Conservation (phyloP, 345 rosid genomes). For the Salix caprea region DNA sequence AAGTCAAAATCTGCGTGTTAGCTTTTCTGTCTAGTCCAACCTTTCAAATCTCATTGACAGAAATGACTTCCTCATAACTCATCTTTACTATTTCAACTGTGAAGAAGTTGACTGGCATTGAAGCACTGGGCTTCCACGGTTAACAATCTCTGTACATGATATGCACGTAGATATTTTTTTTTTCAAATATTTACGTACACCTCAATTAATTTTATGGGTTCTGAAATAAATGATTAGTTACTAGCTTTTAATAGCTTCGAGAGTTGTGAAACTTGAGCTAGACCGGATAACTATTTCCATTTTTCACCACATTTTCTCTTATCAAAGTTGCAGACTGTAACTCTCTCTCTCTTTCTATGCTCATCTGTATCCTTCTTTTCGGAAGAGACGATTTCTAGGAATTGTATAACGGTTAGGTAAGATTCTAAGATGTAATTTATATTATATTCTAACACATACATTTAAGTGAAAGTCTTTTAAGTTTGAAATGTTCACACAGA, state of each 20-base stretch:
- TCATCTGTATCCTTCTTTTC: neutral
- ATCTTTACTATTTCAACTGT: slow-evolving; percentile 38
- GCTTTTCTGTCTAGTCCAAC: too few species aligned
- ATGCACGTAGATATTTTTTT: slow-evolving; percentile 43
- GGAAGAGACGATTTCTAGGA: slow-evolving; percentile 92
- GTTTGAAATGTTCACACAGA: too few species aligned
- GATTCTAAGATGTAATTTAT: too few species aligned
- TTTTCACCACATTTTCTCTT: neutral
- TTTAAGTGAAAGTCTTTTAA: too few species aligned
- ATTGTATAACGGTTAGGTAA: slow-evolving; percentile 56
- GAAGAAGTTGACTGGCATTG: slow-evolving; percentile 72
- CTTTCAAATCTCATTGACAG: neutral
- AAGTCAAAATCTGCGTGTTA: too few species aligned
- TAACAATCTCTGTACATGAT: slow-evolving; percentile 60
- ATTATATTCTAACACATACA: too few species aligned
- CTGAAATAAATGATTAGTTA: rapidly evolving
- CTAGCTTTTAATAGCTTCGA: too few species aligned
- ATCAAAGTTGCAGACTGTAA: too few species aligned
- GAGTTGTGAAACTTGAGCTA: too few species aligned
- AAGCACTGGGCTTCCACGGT: slow-evolving; percentile 68
- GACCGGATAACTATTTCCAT: too few species aligned
- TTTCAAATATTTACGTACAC: too few species aligned
- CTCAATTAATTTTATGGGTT: too few species aligned
- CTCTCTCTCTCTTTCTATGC: neutral
- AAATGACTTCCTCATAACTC: neutral